These are phyloP conservation scores for Yamagishiella unicocca DNA, from an alignment of 139 green algal genomes.

Conservation along the genomic window DNA sequence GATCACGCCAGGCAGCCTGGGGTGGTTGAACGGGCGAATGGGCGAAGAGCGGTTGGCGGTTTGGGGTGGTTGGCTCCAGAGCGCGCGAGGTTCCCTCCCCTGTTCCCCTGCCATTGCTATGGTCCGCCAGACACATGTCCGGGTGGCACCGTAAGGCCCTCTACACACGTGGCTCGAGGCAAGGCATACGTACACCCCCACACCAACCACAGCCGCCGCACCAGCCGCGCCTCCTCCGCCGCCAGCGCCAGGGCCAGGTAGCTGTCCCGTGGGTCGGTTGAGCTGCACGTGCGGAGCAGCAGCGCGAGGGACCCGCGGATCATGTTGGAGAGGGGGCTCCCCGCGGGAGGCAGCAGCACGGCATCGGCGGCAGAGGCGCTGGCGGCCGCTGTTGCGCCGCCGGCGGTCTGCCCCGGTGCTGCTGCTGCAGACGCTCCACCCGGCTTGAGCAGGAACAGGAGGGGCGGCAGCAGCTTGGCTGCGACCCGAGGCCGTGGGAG, in stretches of 20 bases:
- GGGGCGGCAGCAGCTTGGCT: slow-evolving; percentile 29
- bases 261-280: slow-evolving; percentile 8
- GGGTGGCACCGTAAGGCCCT: too few relatives aligned
- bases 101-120: too few relatives aligned
- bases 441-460: slow-evolving; percentile 28
- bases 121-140: too few relatives aligned
- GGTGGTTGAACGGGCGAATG: too few relatives aligned
- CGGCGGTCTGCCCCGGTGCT: not conserved
- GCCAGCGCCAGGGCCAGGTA: slow-evolving; percentile 38
- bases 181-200: too few relatives aligned
- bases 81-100: too few relatives aligned
- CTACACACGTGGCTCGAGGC: too few relatives aligned
- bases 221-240: not conserved
- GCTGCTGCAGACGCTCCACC: not conserved
- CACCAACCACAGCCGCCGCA: not conserved
- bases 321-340: slow-evolving; percentile 10
- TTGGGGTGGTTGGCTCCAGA: too few relatives aligned
- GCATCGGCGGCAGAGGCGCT: not conserved
- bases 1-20: slow-evolving; percentile 42
- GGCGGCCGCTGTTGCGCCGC: not conserved
- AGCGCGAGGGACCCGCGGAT: slow-evolving; percentile 61
- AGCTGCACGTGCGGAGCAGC: slow-evolving; percentile 62
- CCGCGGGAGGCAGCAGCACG: slow-evolving; percentile 27
- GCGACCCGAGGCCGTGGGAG: too few relatives aligned
- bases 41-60: too few relatives aligned